phyloP scores from a whole-genome alignment of 83 land plant species.

The Picea mariana region DNA sequence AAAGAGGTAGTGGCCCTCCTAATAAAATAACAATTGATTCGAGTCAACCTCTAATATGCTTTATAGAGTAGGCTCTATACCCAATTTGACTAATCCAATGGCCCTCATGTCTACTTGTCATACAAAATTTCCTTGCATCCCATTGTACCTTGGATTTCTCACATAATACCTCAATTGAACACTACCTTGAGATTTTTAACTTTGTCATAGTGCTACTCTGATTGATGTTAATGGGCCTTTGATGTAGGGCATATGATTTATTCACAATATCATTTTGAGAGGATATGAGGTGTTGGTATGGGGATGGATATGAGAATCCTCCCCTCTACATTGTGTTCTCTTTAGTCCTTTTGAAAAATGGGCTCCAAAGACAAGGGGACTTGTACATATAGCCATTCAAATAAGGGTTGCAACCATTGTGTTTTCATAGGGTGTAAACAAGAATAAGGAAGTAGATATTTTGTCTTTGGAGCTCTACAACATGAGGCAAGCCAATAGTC shows the following conservation, averaged over 20 bases:
- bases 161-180: constrained; percentile 40
- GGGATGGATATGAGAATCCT: neutral
- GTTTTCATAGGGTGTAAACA: neutral
- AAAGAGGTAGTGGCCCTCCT: no score
- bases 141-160: constrained; percentile 18
- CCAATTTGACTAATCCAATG: neutral
- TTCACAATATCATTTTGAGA: constrained; percentile 6
- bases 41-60: constrained; percentile 15
- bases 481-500: neutral
- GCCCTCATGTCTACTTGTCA: constrained; percentile 7
- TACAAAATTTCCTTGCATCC: constrained; percentile 17
- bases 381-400: neutral
- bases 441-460: constrained; percentile 21
- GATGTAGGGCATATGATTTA: neutral
- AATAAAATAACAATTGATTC: no score
- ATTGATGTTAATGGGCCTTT: neutral
- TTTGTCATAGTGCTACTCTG: neutral
- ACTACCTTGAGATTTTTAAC: constrained; percentile 26
- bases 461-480: constrained; percentile 5
- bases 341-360: neutral
- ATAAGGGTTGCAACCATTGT: neutral
- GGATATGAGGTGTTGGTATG: neutral
- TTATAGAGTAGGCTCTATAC: neutral
- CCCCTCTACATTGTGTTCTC: neutral
- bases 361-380: neutral